Base-by-base conservation (phyloP, 192 early-diverging fungal genomes). In the Podila epigama region DNA sequence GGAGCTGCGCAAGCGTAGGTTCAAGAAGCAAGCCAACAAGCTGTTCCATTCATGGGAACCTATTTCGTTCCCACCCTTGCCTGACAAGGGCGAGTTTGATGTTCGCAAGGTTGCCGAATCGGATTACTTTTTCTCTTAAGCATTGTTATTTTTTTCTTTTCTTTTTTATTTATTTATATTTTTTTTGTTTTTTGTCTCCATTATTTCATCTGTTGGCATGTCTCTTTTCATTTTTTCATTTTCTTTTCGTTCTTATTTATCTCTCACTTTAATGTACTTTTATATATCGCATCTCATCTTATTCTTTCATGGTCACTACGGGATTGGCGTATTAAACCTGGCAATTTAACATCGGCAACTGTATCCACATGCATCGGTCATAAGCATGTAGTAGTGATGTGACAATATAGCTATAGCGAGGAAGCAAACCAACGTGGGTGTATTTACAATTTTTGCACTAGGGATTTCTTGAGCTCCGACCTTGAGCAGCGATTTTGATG, bases 41-140 rank as follows among this genome's bases (percentile, higher is more conserved):
- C 77, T 70, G 60, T 52, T 68, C 41, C 67, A 86, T 34, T 68
- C 66, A n/a, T 87, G 84, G 83, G 81, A 82, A 18, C 67, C 73
- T 3, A 60, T 98, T 40, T 86, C 80, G 37, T 93, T 97, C 70
- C 83, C 88, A 5, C 86, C 88, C 15, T 69, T 99, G 63, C 97
- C 97, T 0, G 72, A 81, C 16, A 86, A 88, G 42, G 97, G 97
- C 56, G 86, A 92, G 25, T 95, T 99, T 84, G 88, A 97, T 79
- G 86, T 99, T 37, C 68, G 84, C 36, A 75, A 87, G 66, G 95
- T 99, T 2, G 86, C 84, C 63, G 82, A 92, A 15, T 94, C 92
- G 44, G 83, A 82, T 18, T 99, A 97, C 81, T 99, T 99, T 66
- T 99, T 99, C 86, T 91, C 95, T 64, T 99, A 87, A 72, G 39